A percentile compares a stretch with the other conserved stretches of the same genome.
phyloP scores from a whole-genome alignment of 2,329 filamentous ascomycete genomes.

The Colletotrichum sublineola region DNA sequence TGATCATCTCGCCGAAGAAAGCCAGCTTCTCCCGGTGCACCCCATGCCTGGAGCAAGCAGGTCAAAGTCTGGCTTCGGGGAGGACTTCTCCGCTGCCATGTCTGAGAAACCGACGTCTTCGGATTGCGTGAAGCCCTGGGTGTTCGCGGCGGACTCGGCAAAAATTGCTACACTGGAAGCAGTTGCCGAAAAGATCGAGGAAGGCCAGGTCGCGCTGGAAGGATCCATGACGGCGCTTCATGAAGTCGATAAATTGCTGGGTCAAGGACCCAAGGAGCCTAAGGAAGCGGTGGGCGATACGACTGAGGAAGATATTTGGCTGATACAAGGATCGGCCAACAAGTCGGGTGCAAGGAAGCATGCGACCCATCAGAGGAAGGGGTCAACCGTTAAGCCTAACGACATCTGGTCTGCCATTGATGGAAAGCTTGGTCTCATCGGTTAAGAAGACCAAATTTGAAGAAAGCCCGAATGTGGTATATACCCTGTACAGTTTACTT shows the following conservation, averaged over 20 bases:
- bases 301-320: constrained; percentile 53
- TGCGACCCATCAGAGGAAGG: constrained; percentile 42
- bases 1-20: constrained; percentile 70
- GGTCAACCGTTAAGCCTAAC: constrained; percentile 44
- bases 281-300: constrained; percentile 44
- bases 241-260: constrained; percentile 65
- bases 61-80: constrained; percentile 58
- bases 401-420: constrained; percentile 67
- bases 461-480: constrained; percentile 20
- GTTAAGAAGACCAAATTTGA: constrained; percentile 49
- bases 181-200: constrained; percentile 71
- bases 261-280: constrained; percentile 49
- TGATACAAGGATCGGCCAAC: constrained; percentile 49
- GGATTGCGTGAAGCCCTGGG: constrained; percentile 67
- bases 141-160: constrained; percentile 70
- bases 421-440: constrained; percentile 67
- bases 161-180: constrained; percentile 70
- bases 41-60: constrained; percentile 56
- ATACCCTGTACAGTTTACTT: constrained; percentile 25
- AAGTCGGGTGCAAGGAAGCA: constrained; percentile 47
- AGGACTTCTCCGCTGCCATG: constrained; percentile 55
- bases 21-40: constrained; percentile 69
- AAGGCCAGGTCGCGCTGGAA: constrained; percentile 68
- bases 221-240: constrained; percentile 63
- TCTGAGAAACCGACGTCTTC: constrained; percentile 56